phyloP scores from a whole-genome alignment of 164 flowering plant genomes.

The Nymphaea colorata region DNA sequence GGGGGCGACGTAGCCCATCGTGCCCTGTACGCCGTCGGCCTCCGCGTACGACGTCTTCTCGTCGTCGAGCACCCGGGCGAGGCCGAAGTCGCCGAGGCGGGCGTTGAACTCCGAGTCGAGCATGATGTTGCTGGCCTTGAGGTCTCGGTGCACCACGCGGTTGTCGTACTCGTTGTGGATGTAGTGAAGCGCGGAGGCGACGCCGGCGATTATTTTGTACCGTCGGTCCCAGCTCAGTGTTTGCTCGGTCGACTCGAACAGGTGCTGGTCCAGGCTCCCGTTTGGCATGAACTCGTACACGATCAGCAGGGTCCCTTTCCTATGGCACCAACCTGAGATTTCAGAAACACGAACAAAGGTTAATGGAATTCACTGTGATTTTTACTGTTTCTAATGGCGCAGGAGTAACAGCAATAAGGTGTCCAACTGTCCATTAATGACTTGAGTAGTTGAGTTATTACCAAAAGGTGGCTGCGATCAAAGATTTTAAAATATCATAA shows the following conservation, averaged over 20 bases:
- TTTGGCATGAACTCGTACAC: conserved; percentile 75
- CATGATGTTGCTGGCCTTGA: conserved; percentile 16
- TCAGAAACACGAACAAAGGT: background rate
- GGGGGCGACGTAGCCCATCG: conserved; percentile 62
- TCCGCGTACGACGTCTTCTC: conserved; percentile 17
- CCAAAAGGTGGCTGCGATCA: no score
- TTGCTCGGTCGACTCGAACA: conserved; percentile 18
- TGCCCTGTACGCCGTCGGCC: conserved; percentile 32
- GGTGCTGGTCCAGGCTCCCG: conserved; percentile 59
- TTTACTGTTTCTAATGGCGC: no score
- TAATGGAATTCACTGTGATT: background rate
- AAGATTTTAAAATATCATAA: no score
- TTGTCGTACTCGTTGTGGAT: conserved; percentile 59
- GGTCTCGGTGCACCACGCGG: conserved; percentile 19
- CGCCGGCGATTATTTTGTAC: conserved; percentile 35
- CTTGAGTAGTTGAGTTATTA: background rate
- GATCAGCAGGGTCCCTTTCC: conserved; percentile 37
- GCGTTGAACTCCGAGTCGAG: conserved; percentile 16
- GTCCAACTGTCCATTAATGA: background rate
- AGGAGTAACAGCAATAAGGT: no score
- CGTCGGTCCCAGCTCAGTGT: conserved; percentile 38
- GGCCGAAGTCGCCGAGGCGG: conserved; percentile 21
- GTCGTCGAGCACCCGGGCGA: conserved; percentile 14
- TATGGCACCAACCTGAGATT: conserved; percentile 59
- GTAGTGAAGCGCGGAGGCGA: conserved; percentile 61